Conservation (phyloP, 164 flowering plant species). For the Magnolia changhungtana region DNA sequence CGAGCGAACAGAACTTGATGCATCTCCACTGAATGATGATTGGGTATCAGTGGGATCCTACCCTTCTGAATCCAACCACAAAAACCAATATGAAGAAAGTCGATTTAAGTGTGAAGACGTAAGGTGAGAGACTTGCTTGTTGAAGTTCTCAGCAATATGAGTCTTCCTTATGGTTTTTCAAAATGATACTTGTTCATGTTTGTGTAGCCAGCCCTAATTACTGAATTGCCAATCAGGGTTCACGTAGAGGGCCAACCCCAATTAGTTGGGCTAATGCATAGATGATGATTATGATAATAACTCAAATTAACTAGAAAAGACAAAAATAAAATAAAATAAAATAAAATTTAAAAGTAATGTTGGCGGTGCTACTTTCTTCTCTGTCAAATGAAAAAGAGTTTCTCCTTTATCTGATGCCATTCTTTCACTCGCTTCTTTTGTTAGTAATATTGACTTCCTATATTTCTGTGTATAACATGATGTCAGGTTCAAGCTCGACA, state of each 20-base stretch:
- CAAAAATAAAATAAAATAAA: no score
- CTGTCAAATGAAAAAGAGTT: no score
- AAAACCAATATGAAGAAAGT: constrained; percentile 97
- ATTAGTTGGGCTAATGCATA: no score
- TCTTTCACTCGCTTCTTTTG: not conserved
- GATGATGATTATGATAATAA: no score
- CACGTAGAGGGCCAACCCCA: no score
- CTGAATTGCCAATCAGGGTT: no score
- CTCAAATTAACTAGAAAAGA: no score
- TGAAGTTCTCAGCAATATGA: not conserved
- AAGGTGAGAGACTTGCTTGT: constrained; percentile 43
- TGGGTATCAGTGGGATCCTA: constrained; percentile 99
- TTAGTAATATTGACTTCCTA: not conserved
- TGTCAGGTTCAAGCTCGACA: constrained; percentile 91
- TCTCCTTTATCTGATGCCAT: no score
- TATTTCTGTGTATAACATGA: not conserved
- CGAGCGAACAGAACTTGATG: constrained; percentile 74
- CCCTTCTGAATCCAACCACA: constrained; percentile 96
- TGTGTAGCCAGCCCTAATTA: not conserved
- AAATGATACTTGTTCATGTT: not conserved
- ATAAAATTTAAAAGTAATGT: no score
- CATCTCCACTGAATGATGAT: constrained; percentile 80
- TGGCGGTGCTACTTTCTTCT: no score
- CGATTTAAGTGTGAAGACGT: constrained; percentile 97
- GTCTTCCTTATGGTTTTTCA: not conserved